Percentiles rank a stretch among this genome's conserved stretches.
Evolutionary conservation across 805 yeast species (phyloP).

Genomic region (Wickerhamiella shivajii): DNA sequence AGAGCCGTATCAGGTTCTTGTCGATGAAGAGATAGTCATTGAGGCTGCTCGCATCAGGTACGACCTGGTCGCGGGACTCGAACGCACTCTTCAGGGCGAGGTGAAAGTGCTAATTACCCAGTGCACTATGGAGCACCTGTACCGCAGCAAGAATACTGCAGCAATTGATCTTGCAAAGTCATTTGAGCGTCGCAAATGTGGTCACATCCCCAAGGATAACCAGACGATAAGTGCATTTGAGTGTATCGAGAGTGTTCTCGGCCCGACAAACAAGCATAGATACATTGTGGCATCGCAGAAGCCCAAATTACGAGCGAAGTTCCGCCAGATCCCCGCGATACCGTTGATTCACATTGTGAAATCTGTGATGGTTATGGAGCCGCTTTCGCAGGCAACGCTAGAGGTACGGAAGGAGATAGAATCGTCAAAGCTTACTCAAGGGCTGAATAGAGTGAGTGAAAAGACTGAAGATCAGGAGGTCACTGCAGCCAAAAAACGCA

Average conservation of each 20-base stretch:
- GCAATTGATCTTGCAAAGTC: slow-evolving; percentile 72
- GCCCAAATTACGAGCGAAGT: slow-evolving; percentile 45
- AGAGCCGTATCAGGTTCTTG: slow-evolving; percentile 80
- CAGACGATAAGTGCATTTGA: slow-evolving; percentile 41
- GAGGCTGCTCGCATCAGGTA: slow-evolving; percentile 53
- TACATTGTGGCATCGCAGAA: slow-evolving; percentile 82
- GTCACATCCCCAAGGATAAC: slow-evolving; percentile 35
- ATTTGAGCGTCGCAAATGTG: slow-evolving; percentile 86
- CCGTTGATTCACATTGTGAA: slow-evolving; percentile 80
- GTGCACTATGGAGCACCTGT: slow-evolving; percentile 81
- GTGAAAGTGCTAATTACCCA: slow-evolving; percentile 87
- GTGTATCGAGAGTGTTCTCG: slow-evolving; percentile 47
- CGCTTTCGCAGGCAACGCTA: slow-evolving; percentile 60
- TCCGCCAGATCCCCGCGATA: slow-evolving; percentile 74
- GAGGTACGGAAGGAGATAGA: slow-evolving; percentile 39
- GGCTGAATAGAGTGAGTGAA: slow-evolving; percentile 49
- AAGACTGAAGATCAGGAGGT: slow-evolving; percentile 13
- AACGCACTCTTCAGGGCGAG: slow-evolving; percentile 71
- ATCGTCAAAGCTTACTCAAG: slow-evolving; percentile 51
- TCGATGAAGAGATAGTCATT: slow-evolving; percentile 65
- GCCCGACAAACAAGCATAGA: slow-evolving; percentile 61
- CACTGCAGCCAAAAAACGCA: slow-evolving; percentile 14
- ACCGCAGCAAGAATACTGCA: slow-evolving; percentile 50
- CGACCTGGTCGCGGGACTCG: slow-evolving; percentile 68
- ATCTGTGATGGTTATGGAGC: slow-evolving; percentile 93